phyloP scores from a whole-genome alignment of 129 eudicot species.

The Lactuca saligna region DNA sequence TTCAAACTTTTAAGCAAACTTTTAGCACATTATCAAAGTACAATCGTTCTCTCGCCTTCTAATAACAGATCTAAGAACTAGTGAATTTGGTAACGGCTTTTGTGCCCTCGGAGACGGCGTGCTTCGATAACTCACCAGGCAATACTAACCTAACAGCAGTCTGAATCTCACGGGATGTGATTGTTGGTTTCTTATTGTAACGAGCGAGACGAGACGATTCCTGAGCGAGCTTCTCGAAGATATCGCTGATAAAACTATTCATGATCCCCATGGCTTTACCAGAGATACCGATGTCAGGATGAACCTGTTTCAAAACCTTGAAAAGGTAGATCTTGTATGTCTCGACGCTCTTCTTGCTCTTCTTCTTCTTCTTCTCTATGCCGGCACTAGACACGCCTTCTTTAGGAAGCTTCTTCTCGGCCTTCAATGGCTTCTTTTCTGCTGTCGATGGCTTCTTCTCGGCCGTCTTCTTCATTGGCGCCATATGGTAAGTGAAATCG shows the following conservation, averaged over 20 bases:
- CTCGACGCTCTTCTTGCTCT: constrained; percentile 14
- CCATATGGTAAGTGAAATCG: background rate
- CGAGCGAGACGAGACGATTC: constrained; percentile 25
- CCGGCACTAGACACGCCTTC: background rate
- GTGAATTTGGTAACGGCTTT: constrained; percentile 27
- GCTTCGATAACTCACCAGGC: constrained; percentile 29
- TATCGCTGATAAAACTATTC: constrained; percentile 11
- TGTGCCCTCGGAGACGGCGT: constrained; percentile 29
- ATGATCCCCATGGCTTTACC: constrained; percentile 17
- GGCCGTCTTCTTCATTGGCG: constrained; percentile 18
- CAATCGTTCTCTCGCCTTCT: background rate
- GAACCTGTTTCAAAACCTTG: constrained; percentile 19
- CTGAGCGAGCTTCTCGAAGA: constrained; percentile 27
- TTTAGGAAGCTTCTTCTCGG: constrained; percentile 14
- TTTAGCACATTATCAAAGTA: background rate
- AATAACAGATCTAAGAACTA: constrained; percentile 4
- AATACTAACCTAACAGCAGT: constrained; percentile 25
- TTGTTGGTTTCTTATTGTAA: background rate
- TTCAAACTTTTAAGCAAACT: background rate
- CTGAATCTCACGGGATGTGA: constrained; percentile 20
- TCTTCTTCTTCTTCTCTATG: constrained; percentile 15
- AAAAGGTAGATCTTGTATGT: constrained; percentile 10
- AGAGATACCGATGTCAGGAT: constrained; percentile 16
- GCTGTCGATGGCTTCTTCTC: constrained; percentile 9
- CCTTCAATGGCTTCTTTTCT: constrained; percentile 7